Evolutionary conservation across 306 rosid species (phyloP).

Genomic region (Fragaria nilgerrensis): DNA sequence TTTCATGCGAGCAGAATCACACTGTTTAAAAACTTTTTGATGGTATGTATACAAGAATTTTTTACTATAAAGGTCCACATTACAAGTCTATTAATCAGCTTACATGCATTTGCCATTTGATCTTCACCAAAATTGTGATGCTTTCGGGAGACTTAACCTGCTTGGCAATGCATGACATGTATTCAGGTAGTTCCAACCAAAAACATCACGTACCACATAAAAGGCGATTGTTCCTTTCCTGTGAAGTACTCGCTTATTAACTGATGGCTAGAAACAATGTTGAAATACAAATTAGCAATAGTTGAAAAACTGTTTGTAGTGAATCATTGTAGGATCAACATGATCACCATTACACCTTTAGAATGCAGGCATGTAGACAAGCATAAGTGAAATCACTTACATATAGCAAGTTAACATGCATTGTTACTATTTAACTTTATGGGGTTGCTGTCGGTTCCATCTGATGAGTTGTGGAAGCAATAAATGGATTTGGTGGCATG

Average conservation of each 20-base stretch:
- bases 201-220: too few species aligned
- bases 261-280: too few species aligned
- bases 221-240: not conserved
- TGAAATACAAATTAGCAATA: not conserved
- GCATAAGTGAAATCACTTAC: not conserved
- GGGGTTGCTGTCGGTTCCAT: not conserved
- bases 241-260: not conserved
- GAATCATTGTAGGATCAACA: not conserved
- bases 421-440: not conserved
- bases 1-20: not conserved
- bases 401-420: too few species aligned
- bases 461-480: not conserved
- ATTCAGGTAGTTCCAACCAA: too few species aligned
- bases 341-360: not conserved
- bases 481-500: conserved; percentile 9
- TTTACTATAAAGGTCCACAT: too few species aligned
- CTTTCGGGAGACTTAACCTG: too few species aligned
- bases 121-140: not conserved
- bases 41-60: not conserved
- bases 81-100: too few species aligned
- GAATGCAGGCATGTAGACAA: not conserved
- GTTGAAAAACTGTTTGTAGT: not conserved
- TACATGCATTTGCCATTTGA: not conserved
- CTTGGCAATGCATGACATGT: too few species aligned
- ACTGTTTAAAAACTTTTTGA: not conserved